Evolutionary conservation across 352 stramenopile species (phyloP), one percentile per base, ranked within the genome.

Genomic region (Elongisporangium prolatum): DNA sequence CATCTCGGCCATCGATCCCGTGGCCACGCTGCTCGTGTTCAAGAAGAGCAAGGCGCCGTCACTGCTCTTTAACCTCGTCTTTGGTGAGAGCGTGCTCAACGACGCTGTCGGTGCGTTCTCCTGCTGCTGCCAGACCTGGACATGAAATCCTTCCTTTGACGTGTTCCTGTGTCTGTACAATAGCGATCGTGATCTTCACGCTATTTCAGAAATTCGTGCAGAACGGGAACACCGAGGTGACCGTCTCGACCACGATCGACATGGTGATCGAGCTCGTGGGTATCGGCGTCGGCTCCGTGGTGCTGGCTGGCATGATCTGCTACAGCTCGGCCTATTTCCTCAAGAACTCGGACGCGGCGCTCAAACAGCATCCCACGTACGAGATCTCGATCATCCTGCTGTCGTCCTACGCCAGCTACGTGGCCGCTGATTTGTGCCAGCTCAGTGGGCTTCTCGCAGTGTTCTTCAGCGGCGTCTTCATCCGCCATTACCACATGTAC

Each of bases 391-490:
- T 81, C 64, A 71, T 94, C 22, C 59, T 94, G 50, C 62, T 94
- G 9, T 90, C 77, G 16, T 75, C 74, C 21, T 91, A 94, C 60
- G 72, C 75, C 21, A 88, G 77, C 50, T 92, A 91, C 57, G 61
- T 96, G 50, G 71, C 80, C 0, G 80, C 71, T 21, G 81, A 94
- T 49, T 54, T 86, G 20, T 76, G 75, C 25, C 56, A 86, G 0
- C 64, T 95, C 13, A 94, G 83, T 52, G 93, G 95, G 22, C 93
- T 98, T 18, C 72, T 98, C 17, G 82, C 84, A 0, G 95, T 98
- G 20, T 91, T 98, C 52, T 97, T 98, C 64, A 95, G 85, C 40
- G 91, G 81, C 11, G 79, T 85, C 0, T 84, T 89, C 34, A 89
- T 91, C 34, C 68, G 76, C 3, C 80, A 91, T 55, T 90, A 90